These are phyloP conservation scores for Eimeria praecox DNA, from an alignment of 169 alveolate genomes.

Conservation along the genomic window DNA sequence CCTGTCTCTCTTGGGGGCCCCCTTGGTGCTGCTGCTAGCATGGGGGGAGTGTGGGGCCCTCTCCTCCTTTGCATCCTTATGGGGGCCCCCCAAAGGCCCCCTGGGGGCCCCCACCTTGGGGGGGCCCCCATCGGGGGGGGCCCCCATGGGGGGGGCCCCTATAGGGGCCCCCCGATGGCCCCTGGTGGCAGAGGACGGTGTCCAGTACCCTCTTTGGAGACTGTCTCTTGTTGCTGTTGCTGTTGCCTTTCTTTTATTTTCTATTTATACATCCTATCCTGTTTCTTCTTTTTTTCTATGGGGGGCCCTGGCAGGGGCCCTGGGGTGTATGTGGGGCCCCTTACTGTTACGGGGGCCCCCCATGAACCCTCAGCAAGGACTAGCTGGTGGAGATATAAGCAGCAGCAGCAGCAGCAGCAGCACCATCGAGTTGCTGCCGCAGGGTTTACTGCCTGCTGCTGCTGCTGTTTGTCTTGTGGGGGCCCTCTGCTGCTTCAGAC, in stretches of 20 bases:
- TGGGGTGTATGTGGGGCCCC: conserved; percentile 16
- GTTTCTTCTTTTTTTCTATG: background rate
- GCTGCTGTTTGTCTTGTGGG: conserved; percentile 28
- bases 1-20: conserved; percentile 1
- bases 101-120: conserved; percentile 55
- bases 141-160: conserved; percentile 50
- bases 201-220: background rate
- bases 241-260: background rate
- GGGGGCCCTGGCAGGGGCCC: conserved; percentile 64
- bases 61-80: background rate
- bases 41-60: conserved; percentile 54
- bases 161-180: conserved; percentile 11
- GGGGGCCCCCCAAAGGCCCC: conserved; percentile 18
- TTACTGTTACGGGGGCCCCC: background rate
- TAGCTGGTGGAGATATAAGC: background rate
- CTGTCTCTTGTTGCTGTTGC: background rate
- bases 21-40: background rate
- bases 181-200: background rate
- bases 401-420: background rate
- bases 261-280: background rate
- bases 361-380: background rate
- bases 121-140: conserved; percentile 35
- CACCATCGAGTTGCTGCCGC: background rate
- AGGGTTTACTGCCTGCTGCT: background rate
- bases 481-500: conserved; percentile 38